Conservation (phyloP, 495 filamentous ascomycete genomes). For the Venustampulla echinocandica region DNA sequence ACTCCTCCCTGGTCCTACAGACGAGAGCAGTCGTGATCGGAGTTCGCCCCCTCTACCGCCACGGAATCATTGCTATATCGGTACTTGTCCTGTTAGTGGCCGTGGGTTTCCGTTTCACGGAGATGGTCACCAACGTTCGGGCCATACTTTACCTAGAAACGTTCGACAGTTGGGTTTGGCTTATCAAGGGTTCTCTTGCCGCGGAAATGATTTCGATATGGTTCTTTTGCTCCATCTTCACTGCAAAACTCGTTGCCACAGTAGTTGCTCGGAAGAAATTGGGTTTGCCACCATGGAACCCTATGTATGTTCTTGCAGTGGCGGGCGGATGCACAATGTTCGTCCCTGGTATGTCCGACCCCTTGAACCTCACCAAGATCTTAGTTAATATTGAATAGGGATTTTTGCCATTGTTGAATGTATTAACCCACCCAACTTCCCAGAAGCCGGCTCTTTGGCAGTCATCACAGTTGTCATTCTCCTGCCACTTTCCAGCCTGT, state of each 20-base stretch:
- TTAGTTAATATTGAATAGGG: slow-evolving; percentile 34
- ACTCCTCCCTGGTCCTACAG: slow-evolving; percentile 65
- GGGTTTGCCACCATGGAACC: slow-evolving; percentile 51
- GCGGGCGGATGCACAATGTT: slow-evolving; percentile 73
- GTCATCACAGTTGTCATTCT: slow-evolving; percentile 63
- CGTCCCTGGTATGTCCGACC: slow-evolving; percentile 55
- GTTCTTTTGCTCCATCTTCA: slow-evolving; percentile 69
- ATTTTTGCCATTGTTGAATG: slow-evolving; percentile 64
- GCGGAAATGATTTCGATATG: slow-evolving; percentile 57
- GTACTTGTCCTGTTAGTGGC: slow-evolving; percentile 43
- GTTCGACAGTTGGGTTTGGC: slow-evolving; percentile 27
- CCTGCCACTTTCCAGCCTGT: slow-evolving; percentile 73
- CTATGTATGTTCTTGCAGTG: slow-evolving; percentile 63
- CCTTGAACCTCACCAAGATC: slow-evolving; percentile 3
- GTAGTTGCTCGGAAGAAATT: slow-evolving; percentile 47
- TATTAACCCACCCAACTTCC: slow-evolving; percentile 33
- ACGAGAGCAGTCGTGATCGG: no score
- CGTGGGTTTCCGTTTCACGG: slow-evolving; percentile 51
- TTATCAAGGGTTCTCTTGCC: slow-evolving; percentile 45
- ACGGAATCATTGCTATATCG: slow-evolving; percentile 36
- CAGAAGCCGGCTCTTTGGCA: slow-evolving; percentile 50
- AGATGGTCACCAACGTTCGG: slow-evolving; percentile 47
- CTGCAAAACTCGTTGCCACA: slow-evolving; percentile 56
- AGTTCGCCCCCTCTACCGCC: no score
- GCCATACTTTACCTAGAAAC: slow-evolving; percentile 33